Evolutionary conservation across 2,329 filamentous ascomycete genomes (phyloP).

Genomic region (Arthroderma sp.): DNA sequence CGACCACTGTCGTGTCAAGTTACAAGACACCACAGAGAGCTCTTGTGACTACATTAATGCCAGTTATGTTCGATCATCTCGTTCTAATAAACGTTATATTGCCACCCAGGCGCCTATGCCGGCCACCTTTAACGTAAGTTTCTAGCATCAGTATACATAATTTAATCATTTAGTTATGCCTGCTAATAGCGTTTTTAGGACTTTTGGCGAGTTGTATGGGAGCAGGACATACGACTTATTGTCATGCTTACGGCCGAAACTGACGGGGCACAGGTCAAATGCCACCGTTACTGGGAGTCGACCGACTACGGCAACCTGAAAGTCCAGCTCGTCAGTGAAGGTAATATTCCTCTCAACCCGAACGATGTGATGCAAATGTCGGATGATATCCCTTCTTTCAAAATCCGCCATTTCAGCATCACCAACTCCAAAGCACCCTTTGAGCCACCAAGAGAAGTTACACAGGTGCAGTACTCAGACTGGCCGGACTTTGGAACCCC

Average conservation of each 20-base stretch:
- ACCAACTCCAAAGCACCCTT: conserved; percentile 68
- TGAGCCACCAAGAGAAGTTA: conserved; percentile 77
- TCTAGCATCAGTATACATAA: not conserved
- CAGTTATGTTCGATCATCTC: conserved; percentile 66
- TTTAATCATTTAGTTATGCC: conserved; percentile 14
- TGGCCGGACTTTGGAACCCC: conserved; percentile 97
- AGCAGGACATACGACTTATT: conserved; percentile 86
- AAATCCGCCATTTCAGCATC: conserved; percentile 76
- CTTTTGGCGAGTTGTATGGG: conserved; percentile 97
- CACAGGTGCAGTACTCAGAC: conserved; percentile 85
- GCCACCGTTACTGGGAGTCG: conserved; percentile 82
- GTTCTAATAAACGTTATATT: conserved; percentile 87
- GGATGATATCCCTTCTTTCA: conserved; percentile 59
- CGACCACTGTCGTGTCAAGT: conserved; percentile 76
- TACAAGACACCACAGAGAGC: conserved; percentile 55
- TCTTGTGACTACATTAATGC: conserved; percentile 93
- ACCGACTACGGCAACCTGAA: conserved; percentile 66
- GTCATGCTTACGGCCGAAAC: conserved; percentile 94
- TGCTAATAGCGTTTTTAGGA: conserved; percentile 46
- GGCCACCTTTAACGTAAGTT: conserved; percentile 71
- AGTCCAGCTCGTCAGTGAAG: conserved; percentile 68
- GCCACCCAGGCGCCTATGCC: conserved; percentile 89
- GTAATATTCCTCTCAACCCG: conserved; percentile 61
- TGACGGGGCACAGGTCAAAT: conserved; percentile 88
- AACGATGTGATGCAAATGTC: conserved; percentile 18